A percentile compares a stretch with the other conserved stretches of the same genome.
Evolutionary conservation across 306 rosid genomes (phyloP).

Genomic region (Vigna nakashimae): DNA sequence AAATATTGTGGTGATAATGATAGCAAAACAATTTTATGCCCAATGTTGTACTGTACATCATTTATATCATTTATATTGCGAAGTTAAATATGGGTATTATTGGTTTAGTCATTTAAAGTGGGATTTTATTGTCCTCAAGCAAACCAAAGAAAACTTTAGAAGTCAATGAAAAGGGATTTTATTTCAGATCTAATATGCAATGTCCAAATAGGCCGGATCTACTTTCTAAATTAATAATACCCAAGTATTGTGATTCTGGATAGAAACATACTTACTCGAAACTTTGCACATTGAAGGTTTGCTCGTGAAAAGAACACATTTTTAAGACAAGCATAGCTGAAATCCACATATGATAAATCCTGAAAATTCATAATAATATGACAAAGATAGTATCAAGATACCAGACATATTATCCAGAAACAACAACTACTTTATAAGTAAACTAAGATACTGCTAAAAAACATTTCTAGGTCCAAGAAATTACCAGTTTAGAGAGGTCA

Average conservation of each 20-base stretch:
- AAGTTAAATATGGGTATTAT: constrained; percentile 18
- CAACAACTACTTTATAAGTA: constrained; percentile 21
- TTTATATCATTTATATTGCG: neutral
- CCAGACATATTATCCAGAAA: constrained; percentile 30
- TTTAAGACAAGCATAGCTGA: constrained; percentile 93
- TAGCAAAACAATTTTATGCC: neutral
- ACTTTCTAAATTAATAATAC: constrained; percentile 26
- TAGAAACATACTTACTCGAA: constrained; percentile 69
- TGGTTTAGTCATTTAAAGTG: constrained; percentile 22
- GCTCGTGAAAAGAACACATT: constrained; percentile 91
- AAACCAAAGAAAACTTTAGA: neutral
- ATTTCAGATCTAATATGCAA: constrained; percentile 28
- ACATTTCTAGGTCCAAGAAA: constrained; percentile 26
- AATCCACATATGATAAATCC: constrained; percentile 89
- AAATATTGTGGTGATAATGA: constrained; percentile 15
- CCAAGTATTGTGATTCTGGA: constrained; percentile 20
- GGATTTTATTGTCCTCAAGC: neutral
- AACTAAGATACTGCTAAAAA: constrained; percentile 21
- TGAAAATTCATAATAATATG: constrained; percentile 54
- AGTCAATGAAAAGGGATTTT: constrained; percentile 25
- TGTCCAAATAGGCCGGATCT: constrained; percentile 10
- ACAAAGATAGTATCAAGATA: constrained; percentile 10
- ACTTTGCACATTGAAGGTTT: constrained; percentile 87
- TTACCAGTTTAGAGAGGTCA: constrained; percentile 95
- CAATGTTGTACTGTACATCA: constrained; percentile 20